These are phyloP conservation scores for Orbilia brochopaga DNA, from an alignment of 2,329 filamentous ascomycete genomes.

Conservation along the genomic window DNA sequence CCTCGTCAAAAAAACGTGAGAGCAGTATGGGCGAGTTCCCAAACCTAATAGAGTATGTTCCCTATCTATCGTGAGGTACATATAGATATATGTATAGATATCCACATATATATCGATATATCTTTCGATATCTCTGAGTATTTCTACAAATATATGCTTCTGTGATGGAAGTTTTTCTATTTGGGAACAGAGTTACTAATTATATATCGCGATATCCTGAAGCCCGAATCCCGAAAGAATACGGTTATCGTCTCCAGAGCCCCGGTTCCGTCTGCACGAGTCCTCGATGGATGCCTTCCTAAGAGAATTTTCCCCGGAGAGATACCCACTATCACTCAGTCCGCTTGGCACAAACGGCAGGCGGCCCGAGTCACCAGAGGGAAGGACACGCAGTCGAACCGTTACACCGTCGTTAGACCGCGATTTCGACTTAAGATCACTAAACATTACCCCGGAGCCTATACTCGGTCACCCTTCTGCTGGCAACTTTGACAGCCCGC, in stretches of 20 bases:
- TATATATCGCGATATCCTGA: not conserved
- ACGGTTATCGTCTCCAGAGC: constrained; percentile 19
- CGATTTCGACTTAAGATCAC: constrained; percentile 33
- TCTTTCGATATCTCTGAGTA: too few relatives aligned
- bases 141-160: too few relatives aligned
- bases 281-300: constrained; percentile 39
- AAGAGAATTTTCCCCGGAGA: constrained; percentile 28
- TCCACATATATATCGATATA: too few relatives aligned
- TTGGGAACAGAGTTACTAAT: constrained; percentile 5
- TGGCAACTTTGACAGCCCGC: constrained; percentile 38
- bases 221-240: constrained; percentile 15
- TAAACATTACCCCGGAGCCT: constrained; percentile 39
- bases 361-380: constrained; percentile 35
- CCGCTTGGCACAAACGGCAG: constrained; percentile 33
- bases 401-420: constrained; percentile 33
- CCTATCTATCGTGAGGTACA: too few relatives aligned
- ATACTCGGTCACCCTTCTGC: constrained; percentile 18
- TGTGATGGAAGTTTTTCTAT: not conserved
- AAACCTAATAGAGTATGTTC: constrained; percentile 41
- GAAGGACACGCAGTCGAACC: constrained; percentile 22
- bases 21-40: constrained; percentile 35
- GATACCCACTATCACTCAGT: constrained; percentile 11
- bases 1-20: constrained; percentile 37
- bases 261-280: constrained; percentile 34
- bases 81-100: too few relatives aligned